Percentiles rank a stretch among this genome's conserved stretches.
phyloP scores from a whole-genome alignment of 1,284 basidiomycete species.

The Leccinum pachyderme region DNA sequence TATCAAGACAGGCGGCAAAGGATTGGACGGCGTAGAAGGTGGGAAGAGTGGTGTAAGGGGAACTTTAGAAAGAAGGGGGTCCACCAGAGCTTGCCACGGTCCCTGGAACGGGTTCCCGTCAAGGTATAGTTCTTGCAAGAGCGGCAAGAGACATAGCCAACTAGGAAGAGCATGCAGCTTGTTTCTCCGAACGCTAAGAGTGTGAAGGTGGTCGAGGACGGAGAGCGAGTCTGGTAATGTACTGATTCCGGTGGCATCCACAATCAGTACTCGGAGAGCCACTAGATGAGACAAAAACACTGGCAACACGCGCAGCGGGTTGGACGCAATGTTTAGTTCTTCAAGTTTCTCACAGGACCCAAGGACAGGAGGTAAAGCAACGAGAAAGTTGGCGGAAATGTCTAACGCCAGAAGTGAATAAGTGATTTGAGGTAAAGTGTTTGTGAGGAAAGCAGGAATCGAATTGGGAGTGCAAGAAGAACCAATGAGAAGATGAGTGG shows the following conservation, averaged over 20 bases:
- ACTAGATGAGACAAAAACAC: constrained; percentile 75
- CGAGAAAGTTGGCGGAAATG: constrained; percentile 84
- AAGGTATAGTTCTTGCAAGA: constrained; percentile 83
- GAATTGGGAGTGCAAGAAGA: constrained; percentile 74
- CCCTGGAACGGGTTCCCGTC: constrained; percentile 94
- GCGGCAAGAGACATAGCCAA: constrained; percentile 86
- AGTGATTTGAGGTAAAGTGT: constrained; percentile 66
- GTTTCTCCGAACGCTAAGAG: constrained; percentile 86
- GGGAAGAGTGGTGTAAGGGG: constrained; percentile 64
- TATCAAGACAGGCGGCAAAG: constrained; percentile 46
- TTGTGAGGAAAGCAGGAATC: constrained; percentile 71
- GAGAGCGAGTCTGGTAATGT: constrained; percentile 71
- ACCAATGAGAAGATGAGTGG: constrained; percentile 85
- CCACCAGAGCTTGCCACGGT: constrained; percentile 87
- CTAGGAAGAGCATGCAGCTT: constrained; percentile 86
- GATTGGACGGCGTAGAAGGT: constrained; percentile 61
- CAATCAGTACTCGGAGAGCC: constrained; percentile 83
- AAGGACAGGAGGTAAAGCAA: constrained; percentile 77
- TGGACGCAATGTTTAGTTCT: constrained; percentile 92
- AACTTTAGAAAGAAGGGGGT: constrained; percentile 68
- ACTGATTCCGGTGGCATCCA: constrained; percentile 81
- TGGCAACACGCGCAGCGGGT: constrained; percentile 83
- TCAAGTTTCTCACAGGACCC: constrained; percentile 79
- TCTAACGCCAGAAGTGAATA: constrained; percentile 84
- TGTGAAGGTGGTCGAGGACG: constrained; percentile 74